phyloP scores from a whole-genome alignment of 495 filamentous ascomycete species.

The Lasiosphaeria hispida region DNA sequence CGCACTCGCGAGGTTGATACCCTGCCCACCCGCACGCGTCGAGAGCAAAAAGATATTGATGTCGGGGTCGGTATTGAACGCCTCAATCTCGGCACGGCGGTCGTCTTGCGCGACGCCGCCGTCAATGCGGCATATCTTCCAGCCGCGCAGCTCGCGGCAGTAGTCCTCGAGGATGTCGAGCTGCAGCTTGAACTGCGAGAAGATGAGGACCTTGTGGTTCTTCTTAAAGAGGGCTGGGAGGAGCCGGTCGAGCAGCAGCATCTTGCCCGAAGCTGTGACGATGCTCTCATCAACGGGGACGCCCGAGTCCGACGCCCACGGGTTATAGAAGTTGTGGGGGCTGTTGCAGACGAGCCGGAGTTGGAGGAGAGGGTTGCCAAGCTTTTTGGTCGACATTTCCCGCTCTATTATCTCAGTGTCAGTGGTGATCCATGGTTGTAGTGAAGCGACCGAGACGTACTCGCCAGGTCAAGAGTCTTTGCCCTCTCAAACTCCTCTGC shows the following conservation, averaged over 20 bases:
- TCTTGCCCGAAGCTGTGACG: slow-evolving; percentile 86
- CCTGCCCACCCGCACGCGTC: slow-evolving; percentile 89
- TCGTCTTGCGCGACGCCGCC: slow-evolving; percentile 79
- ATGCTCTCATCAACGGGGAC: slow-evolving; percentile 69
- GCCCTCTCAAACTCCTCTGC: slow-evolving; percentile 65
- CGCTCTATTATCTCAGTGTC: slow-evolving; percentile 49
- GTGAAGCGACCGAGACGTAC: slow-evolving; percentile 40
- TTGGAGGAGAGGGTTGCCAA: slow-evolving; percentile 93
- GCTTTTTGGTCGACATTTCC: slow-evolving; percentile 86
- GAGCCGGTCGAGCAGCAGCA: slow-evolving; percentile 87
- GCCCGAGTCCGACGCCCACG: slow-evolving; percentile 60
- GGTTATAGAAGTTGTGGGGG: slow-evolving; percentile 96
- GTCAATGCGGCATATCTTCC: slow-evolving; percentile 88
- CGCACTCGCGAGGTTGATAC: slow-evolving; percentile 95
- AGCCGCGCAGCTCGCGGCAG: slow-evolving; percentile 65
- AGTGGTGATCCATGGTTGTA: background rate
- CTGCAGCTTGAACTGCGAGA: slow-evolving; percentile 93
- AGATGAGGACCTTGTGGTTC: slow-evolving; percentile 89
- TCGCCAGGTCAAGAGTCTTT: slow-evolving; percentile 75
- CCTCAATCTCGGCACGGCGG: slow-evolving; percentile 75
- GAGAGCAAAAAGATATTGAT: slow-evolving; percentile 82
- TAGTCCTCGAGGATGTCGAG: slow-evolving; percentile 90
- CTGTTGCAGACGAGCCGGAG: slow-evolving; percentile 88
- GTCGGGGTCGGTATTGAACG: slow-evolving; percentile 72
- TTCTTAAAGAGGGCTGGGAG: slow-evolving; percentile 70